phyloP scores from a whole-genome alignment of 1,284 basidiomycete genomes.

The Gymnopus androsaceus region DNA sequence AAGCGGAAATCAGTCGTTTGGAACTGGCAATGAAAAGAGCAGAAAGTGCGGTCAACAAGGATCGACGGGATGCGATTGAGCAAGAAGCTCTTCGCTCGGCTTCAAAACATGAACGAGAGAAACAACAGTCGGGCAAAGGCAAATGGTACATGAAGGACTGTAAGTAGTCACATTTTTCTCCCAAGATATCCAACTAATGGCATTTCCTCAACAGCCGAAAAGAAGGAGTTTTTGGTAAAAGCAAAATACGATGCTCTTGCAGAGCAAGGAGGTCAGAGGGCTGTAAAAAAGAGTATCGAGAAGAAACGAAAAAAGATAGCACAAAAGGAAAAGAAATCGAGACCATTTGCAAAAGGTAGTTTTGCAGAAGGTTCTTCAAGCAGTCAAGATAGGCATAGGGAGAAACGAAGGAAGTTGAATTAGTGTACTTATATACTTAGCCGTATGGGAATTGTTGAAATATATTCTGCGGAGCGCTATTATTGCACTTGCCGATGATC shows the following conservation, averaged over 20 bases:
- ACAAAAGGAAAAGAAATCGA: conserved; percentile 87
- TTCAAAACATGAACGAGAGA: conserved; percentile 73
- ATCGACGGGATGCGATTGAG: conserved; percentile 71
- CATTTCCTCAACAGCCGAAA: conserved; percentile 57
- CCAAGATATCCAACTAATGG: conserved; percentile 14
- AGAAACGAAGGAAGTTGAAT: conserved; percentile 23
- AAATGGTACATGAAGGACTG: conserved; percentile 89
- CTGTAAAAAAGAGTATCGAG: conserved; percentile 86
- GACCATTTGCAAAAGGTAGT: conserved; percentile 58
- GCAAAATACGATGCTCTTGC: conserved; percentile 80
- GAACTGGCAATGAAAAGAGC: conserved; percentile 77
- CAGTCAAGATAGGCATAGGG: conserved; percentile 19
- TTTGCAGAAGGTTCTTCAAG: conserved; percentile 4
- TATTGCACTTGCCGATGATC: background rate
- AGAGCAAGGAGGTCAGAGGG: conserved; percentile 70
- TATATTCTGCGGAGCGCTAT: background rate
- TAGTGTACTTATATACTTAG: background rate
- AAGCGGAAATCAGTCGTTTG: conserved; percentile 73
- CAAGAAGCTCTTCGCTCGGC: conserved; percentile 61
- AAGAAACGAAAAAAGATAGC: conserved; percentile 86
- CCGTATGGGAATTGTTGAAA: background rate
- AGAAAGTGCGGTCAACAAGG: conserved; percentile 79
- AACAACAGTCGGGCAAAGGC: conserved; percentile 75
- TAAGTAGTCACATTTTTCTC: conserved; percentile 37
- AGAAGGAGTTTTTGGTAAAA: conserved; percentile 70